These are phyloP conservation scores for Hericium rajendrae DNA, from an alignment of 768 basidiomycete species.

Conservation along the genomic window DNA sequence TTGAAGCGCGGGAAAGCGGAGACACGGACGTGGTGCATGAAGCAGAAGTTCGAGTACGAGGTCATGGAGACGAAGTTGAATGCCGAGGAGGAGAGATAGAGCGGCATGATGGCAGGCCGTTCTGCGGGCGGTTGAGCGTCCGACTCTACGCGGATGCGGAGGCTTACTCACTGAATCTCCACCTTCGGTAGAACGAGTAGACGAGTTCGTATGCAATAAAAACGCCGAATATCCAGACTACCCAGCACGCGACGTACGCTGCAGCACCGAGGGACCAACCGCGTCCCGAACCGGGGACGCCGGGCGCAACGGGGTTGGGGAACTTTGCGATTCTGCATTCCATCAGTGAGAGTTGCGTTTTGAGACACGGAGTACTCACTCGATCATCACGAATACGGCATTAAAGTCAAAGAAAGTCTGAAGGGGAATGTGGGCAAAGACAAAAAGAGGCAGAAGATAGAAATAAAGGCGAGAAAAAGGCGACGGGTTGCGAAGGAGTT, in stretches of 20 bases:
- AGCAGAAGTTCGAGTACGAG: conserved; percentile 78
- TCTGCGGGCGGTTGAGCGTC: conserved; percentile 33
- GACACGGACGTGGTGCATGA: conserved; percentile 69
- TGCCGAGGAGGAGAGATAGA: conserved; percentile 75
- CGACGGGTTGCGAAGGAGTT: conserved; percentile 55
- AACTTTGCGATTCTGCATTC: conserved; percentile 56
- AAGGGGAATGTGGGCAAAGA: conserved; percentile 61
- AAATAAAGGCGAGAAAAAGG: conserved; percentile 48
- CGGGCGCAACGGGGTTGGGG: conserved; percentile 60
- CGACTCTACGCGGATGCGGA: not conserved
- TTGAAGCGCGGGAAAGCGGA: conserved; percentile 50
- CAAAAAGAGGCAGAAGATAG: conserved; percentile 59
- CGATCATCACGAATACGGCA: conserved; percentile 69
- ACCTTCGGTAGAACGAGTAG: conserved; percentile 65
- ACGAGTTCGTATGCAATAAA: conserved; percentile 66
- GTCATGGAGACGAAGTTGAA: conserved; percentile 68
- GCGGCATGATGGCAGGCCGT: conserved; percentile 72
- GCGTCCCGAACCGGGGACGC: conserved; percentile 60
- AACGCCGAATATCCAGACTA: conserved; percentile 62
- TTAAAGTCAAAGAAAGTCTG: conserved; percentile 90
- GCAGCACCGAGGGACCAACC: conserved; percentile 79
- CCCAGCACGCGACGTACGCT: conserved; percentile 78
- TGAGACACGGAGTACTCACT: conserved; percentile 43
- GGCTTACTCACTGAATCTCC: conserved; percentile 64
- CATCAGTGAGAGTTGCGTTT: not conserved